Conservation (phyloP, 768 basidiomycete genomes). For the Tephrocybe rancida region DNA sequence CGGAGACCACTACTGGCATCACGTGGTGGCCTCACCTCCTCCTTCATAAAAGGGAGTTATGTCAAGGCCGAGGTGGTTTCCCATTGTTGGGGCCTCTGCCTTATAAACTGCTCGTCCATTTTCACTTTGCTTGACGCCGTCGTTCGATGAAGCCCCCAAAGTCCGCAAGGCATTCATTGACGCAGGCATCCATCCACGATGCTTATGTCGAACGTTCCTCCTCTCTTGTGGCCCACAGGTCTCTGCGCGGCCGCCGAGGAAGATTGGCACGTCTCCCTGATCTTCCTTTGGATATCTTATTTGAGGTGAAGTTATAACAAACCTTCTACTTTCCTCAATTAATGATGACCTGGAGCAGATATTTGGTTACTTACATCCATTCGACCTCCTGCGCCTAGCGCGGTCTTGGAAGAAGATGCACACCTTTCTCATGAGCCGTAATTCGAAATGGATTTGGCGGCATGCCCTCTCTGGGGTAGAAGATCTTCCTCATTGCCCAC, state of each 20-base stretch:
- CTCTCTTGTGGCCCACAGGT: neutral
- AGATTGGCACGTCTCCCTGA: slow-evolving; percentile 12
- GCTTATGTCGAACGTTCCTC: neutral
- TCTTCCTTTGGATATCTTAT: slow-evolving; percentile 19
- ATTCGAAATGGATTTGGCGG: slow-evolving; percentile 43
- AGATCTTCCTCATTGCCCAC: slow-evolving; percentile 44
- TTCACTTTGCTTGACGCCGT: neutral
- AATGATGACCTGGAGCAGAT: slow-evolving; percentile 23
- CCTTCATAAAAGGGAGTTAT: slow-evolving; percentile 14
- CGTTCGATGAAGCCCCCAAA: slow-evolving; percentile 6
- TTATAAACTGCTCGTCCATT: neutral
- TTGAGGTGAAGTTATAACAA: slow-evolving; percentile 9
- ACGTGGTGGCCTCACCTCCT: slow-evolving; percentile 18
- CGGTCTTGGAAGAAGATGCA: slow-evolving; percentile 45
- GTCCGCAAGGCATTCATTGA: neutral
- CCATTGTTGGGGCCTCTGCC: slow-evolving; percentile 2
- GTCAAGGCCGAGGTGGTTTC: slow-evolving; percentile 9
- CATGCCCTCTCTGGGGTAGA: slow-evolving; percentile 36
- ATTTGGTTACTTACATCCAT: slow-evolving; percentile 44
- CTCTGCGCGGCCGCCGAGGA: slow-evolving; percentile 12
- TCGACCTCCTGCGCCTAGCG: slow-evolving; percentile 46
- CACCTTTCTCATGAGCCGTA: slow-evolving; percentile 41
- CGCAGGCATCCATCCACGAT: slow-evolving; percentile 5
- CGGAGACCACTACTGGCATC: slow-evolving; percentile 10
- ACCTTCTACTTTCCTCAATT: neutral